Evolutionary conservation across 768 basidiomycete species (phyloP).

Genomic region (Kwoniella sp.): DNA sequence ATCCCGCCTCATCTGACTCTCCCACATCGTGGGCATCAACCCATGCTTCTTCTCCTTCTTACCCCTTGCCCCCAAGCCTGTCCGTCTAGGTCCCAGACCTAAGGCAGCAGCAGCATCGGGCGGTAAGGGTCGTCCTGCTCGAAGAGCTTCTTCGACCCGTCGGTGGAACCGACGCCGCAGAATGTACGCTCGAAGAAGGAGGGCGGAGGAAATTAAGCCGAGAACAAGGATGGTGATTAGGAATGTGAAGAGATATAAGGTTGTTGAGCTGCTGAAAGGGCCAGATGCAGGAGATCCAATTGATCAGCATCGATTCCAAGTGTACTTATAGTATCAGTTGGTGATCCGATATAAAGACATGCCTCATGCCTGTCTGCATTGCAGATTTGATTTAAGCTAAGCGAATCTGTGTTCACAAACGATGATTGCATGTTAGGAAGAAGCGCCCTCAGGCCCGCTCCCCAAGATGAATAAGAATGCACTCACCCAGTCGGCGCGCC

Average conservation of each 20-base stretch:
- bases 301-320: not conserved
- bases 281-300: not conserved
- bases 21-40: conserved; percentile 41
- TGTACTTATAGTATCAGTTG: no score
- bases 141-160: conserved; percentile 42
- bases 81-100: conserved; percentile 19
- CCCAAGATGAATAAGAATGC: no score
- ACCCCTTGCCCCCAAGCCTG: not conserved
- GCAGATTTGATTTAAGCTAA: no score
- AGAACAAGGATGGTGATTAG: conserved; percentile 48
- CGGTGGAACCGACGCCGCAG: conserved; percentile 37
- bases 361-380: no score
- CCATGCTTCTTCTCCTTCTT: conserved; percentile 39
- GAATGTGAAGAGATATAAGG: conserved; percentile 50
- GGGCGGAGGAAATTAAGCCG: conserved; percentile 32
- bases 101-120: conserved; percentile 32
- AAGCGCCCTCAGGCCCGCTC: no score
- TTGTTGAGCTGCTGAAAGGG: conserved; percentile 28
- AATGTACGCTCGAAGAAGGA: conserved; percentile 40
- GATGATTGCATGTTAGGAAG: no score
- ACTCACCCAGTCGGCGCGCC: conserved; percentile 11
- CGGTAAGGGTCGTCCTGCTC: conserved; percentile 33
- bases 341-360: no score
- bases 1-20: conserved; percentile 36
- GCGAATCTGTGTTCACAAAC: no score